These are phyloP conservation scores for Leccinum rimulosum DNA, from an alignment of 768 basidiomycete genomes.

Conservation along the genomic window DNA sequence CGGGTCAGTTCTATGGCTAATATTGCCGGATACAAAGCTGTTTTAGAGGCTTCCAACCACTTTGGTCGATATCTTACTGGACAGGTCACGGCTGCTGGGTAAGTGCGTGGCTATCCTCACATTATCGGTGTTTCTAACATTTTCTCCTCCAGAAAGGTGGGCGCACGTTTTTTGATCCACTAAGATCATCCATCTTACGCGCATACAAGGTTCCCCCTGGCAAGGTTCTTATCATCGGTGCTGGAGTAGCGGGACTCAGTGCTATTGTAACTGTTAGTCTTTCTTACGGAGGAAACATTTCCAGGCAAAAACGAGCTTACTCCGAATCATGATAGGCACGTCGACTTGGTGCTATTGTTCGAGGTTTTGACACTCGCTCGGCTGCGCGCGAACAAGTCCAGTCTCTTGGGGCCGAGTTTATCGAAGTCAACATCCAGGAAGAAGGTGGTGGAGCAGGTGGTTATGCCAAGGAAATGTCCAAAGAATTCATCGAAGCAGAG, in stretches of 20 bases:
- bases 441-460: constrained; percentile 82
- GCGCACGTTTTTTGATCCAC: neutral
- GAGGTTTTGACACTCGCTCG: constrained; percentile 83
- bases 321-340: constrained; percentile 50
- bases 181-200: constrained; percentile 17
- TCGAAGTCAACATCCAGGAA: constrained; percentile 79
- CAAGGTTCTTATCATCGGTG: constrained; percentile 85
- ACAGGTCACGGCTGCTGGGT: constrained; percentile 90
- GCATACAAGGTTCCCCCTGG: constrained; percentile 70
- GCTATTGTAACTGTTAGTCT: constrained; percentile 74
- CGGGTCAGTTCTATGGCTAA: constrained; percentile 82
- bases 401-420: constrained; percentile 85
- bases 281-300: neutral
- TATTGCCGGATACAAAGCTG: constrained; percentile 91
- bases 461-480: constrained; percentile 89
- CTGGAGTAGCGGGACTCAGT: constrained; percentile 85
- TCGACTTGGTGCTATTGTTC: constrained; percentile 83
- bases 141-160: constrained; percentile 41
- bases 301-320: neutral
- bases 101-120: constrained; percentile 30
- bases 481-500: constrained; percentile 85
- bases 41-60: constrained; percentile 85
- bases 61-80: constrained; percentile 89
- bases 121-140: constrained; percentile 5
- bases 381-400: constrained; percentile 88